phyloP scores from a whole-genome alignment of 2,329 filamentous ascomycete species.

The Sporothrix pseudoabietina region DNA sequence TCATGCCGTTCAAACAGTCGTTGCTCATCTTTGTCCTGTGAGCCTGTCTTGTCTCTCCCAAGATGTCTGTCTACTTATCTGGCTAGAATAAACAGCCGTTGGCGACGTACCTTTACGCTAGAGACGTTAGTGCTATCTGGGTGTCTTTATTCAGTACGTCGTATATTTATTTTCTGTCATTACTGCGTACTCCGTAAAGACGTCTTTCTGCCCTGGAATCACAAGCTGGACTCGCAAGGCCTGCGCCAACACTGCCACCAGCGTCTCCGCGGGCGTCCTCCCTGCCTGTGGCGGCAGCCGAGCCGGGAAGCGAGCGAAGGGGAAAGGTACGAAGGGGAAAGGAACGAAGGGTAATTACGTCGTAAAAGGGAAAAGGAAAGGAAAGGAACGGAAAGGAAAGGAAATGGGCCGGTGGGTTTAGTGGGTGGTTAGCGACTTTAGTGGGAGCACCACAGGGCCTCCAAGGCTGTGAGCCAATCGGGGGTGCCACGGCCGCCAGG shows the following conservation, averaged over 20 bases:
- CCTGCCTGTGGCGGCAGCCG: slow-evolving; percentile 19
- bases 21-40: not conserved
- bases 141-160: too few relatives aligned
- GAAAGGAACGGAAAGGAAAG: too few relatives aligned
- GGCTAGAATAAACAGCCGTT: not conserved
- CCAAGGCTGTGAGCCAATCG: not conserved
- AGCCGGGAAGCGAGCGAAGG: not conserved
- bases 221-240: not conserved
- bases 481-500: not conserved
- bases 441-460: not conserved
- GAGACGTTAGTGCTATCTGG: not conserved
- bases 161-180: not conserved
- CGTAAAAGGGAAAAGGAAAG: too few relatives aligned
- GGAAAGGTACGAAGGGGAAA: too few relatives aligned
- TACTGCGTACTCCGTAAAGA: too few relatives aligned
- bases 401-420: not conserved
- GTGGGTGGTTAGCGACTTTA: not conserved
- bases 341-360: too few relatives aligned
- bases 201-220: not conserved
- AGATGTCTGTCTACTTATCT: not conserved
- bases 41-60: not conserved
- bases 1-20: not conserved
- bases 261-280: not conserved
- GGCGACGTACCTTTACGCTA: not conserved
- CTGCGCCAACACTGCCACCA: not conserved